phyloP scores from a whole-genome alignment of 2,329 filamentous ascomycete genomes.

The Parastagonospora avenae region DNA sequence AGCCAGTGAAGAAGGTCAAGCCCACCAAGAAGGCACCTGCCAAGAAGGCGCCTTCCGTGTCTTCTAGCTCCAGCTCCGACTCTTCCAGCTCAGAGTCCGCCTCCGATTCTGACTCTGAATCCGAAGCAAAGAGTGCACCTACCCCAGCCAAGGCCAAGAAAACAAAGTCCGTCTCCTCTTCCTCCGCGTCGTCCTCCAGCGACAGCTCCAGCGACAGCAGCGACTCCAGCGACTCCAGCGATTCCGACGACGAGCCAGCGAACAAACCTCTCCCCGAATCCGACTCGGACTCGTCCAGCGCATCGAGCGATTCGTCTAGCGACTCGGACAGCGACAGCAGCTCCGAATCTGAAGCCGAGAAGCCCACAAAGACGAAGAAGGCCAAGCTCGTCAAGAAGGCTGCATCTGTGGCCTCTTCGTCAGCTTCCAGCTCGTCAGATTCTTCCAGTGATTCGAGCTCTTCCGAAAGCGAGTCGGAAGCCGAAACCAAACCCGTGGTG shows the following conservation, averaged over 20 bases:
- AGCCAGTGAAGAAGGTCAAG: constrained; percentile 28
- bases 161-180: constrained; percentile 25
- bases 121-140: constrained; percentile 11
- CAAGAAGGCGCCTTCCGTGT: constrained; percentile 15
- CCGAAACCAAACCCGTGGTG: constrained; percentile 6
- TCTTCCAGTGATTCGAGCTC: constrained; percentile 33
- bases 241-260: constrained; percentile 29
- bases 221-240: constrained; percentile 21
- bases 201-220: constrained; percentile 26
- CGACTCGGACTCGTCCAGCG: constrained; percentile 25
- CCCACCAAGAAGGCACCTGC: constrained; percentile 24
- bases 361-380: constrained; percentile 20
- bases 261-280: constrained; percentile 37
- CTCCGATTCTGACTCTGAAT: constrained; percentile 30
- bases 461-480: constrained; percentile 32
- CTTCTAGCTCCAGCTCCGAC: constrained; percentile 20
- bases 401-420: constrained; percentile 34
- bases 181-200: constrained; percentile 24
- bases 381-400: constrained; percentile 31
- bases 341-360: constrained; percentile 32
- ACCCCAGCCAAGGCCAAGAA: constrained; percentile 23
- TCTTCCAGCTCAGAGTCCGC: constrained; percentile 40
- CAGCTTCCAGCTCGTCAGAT: constrained; percentile 38
- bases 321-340: constrained; percentile 34
- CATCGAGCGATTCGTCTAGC: constrained; percentile 34